These are phyloP conservation scores for Botrytis byssoidea DNA, from an alignment of 2,329 filamentous ascomycete species.

Conservation along the genomic window DNA sequence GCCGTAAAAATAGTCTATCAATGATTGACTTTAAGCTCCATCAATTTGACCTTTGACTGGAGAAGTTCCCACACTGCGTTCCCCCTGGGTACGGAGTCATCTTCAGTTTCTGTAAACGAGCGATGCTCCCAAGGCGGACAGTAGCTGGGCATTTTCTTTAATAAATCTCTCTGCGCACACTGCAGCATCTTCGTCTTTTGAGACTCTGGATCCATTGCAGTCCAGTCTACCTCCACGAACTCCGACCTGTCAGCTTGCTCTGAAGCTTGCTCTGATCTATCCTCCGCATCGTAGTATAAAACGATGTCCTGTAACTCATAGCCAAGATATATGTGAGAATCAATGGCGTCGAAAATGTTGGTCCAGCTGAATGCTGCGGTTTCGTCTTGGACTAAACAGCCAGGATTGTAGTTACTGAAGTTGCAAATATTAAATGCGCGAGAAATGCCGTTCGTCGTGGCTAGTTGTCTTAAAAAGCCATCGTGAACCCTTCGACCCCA, in stretches of 20 bases:
- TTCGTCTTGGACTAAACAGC: background rate
- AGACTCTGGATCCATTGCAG: constrained; percentile 14
- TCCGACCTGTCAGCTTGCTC: background rate
- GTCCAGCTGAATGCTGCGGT: constrained; percentile 4
- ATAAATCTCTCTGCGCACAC: constrained; percentile 12
- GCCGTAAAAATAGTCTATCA: background rate
- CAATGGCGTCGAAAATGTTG: constrained; percentile 8
- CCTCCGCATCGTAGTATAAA: constrained; percentile 13
- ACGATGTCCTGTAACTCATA: constrained; percentile 9
- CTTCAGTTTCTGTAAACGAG: background rate
- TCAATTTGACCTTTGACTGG: constrained; percentile 17
- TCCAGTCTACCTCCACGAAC: constrained; percentile 19
- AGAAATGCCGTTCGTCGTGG: background rate
- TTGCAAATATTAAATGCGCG: constrained; percentile 12
- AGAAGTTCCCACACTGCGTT: constrained; percentile 1
- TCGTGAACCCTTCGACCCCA: background rate
- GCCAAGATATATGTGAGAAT: background rate
- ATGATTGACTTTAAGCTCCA: constrained; percentile 3
- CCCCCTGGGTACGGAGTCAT: background rate
- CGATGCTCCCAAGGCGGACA: background rate
- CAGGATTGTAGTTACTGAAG: background rate
- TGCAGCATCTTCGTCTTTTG: constrained; percentile 5
- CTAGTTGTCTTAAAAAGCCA: constrained; percentile 1
- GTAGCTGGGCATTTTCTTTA: constrained; percentile 6
- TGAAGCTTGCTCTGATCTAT: background rate